Evolutionary conservation across 2,329 filamentous ascomycete genomes (phyloP).

Genomic region (Thelonectria olida): DNA sequence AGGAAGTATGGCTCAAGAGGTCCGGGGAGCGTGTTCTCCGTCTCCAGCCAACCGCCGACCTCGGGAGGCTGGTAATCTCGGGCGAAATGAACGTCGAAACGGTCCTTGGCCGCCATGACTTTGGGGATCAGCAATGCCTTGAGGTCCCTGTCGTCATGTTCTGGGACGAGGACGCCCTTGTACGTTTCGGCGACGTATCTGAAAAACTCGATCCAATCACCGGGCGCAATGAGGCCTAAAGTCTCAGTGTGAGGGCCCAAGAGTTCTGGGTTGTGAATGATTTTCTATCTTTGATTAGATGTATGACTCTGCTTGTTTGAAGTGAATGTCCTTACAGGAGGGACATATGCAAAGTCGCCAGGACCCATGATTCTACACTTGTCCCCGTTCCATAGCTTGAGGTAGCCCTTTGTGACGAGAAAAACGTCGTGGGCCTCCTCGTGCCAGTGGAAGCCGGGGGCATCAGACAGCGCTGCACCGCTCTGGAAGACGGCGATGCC

Average conservation of each 20-base stretch:
- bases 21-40: constrained; percentile 52
- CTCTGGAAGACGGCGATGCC: constrained; percentile 61
- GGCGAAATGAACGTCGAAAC: constrained; percentile 64
- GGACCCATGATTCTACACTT: constrained; percentile 61
- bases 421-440: constrained; percentile 66
- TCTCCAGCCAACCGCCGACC: constrained; percentile 51
- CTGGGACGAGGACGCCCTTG: constrained; percentile 58
- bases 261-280: constrained; percentile 65
- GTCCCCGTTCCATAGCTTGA: constrained; percentile 68
- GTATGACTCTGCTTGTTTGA: neutral
- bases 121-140: constrained; percentile 61
- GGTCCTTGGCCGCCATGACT: constrained; percentile 63
- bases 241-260: constrained; percentile 64
- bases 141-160: constrained; percentile 61
- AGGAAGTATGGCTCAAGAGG: constrained; percentile 58
- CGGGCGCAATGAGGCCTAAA: constrained; percentile 63
- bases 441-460: constrained; percentile 66
- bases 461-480: constrained; percentile 55
- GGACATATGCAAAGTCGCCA: constrained; percentile 67
- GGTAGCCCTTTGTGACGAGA: constrained; percentile 61
- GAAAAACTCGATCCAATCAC: constrained; percentile 70
- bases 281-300: constrained; percentile 44
- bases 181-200: constrained; percentile 64
- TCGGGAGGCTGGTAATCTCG: constrained; percentile 57
- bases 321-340: constrained; percentile 52